Percentiles rank a stretch among this genome's conserved stretches.
Evolutionary conservation across 768 basidiomycete species (phyloP).

Genomic region (Chiua virens): DNA sequence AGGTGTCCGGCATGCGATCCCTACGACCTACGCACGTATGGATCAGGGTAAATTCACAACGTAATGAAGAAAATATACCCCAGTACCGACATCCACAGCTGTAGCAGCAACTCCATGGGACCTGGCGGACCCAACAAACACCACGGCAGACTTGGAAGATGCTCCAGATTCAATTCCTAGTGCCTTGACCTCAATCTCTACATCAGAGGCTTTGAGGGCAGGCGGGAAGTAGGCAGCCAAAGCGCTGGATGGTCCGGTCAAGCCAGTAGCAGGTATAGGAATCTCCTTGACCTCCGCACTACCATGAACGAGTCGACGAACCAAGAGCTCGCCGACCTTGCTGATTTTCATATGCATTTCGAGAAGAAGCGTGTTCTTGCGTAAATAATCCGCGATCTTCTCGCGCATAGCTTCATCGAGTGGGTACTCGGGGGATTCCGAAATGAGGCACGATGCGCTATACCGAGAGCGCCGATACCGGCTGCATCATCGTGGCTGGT

Average conservation of each 20-base stretch:
- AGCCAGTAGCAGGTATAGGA: constrained; percentile 12
- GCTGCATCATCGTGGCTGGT: constrained; percentile 30
- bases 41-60: background rate
- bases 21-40: constrained; percentile 13
- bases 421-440: constrained; percentile 30
- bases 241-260: constrained; percentile 8
- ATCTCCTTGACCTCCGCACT: constrained; percentile 17
- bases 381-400: constrained; percentile 25
- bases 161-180: constrained; percentile 9
- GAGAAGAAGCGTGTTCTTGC: constrained; percentile 25
- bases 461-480: constrained; percentile 30
- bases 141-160: constrained; percentile 11
- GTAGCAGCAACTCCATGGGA: constrained; percentile 12
- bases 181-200: constrained; percentile 20
- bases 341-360: constrained; percentile 31
- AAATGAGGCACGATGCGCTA: constrained; percentile 29
- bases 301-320: constrained; percentile 31
- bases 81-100: constrained; percentile 2
- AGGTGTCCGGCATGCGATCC: constrained; percentile 15
- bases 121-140: constrained; percentile 19
- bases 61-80: constrained; percentile 1
- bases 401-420: constrained; percentile 21
- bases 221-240: constrained; percentile 24
- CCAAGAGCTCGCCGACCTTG: constrained; percentile 26
- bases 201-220: constrained; percentile 11